A percentile compares a stretch with the other conserved stretches of the same genome.
Conservation (phyloP, 2,329 filamentous ascomycete species). For the Aspergillus piperis region DNA sequence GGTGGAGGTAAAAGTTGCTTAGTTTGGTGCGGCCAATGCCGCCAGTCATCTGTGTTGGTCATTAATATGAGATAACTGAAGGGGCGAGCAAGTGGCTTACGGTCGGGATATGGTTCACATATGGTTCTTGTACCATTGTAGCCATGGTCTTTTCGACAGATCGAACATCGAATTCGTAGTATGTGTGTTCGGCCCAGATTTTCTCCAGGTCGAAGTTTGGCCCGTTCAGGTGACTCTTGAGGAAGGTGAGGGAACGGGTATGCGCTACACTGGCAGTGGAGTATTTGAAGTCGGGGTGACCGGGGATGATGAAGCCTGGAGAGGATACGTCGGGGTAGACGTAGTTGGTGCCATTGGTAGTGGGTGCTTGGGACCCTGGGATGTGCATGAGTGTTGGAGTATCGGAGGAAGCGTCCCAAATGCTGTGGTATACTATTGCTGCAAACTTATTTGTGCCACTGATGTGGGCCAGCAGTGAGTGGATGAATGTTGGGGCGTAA, state of each 20-base stretch:
- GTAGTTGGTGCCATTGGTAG: constrained; percentile 28
- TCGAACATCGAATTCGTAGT: constrained; percentile 68
- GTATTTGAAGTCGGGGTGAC: constrained; percentile 54
- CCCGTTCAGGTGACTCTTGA: constrained; percentile 64
- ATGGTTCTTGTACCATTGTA: constrained; percentile 79
- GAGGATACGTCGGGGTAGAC: constrained; percentile 50
- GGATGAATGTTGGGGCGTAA: constrained; percentile 21
- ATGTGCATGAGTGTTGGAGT: constrained; percentile 21
- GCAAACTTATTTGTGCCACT: constrained; percentile 3
- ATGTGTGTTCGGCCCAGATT: constrained; percentile 78
- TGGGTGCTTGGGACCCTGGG: background rate
- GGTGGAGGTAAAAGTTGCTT: constrained; percentile 68
- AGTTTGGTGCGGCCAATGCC: constrained; percentile 67
- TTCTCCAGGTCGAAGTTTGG: constrained; percentile 73
- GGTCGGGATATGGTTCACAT: constrained; percentile 76
- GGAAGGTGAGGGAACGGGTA: constrained; percentile 64
- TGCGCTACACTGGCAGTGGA: constrained; percentile 63
- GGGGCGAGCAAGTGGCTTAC: constrained; percentile 39
- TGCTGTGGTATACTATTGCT: constrained; percentile 23
- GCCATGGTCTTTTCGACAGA: constrained; percentile 72
- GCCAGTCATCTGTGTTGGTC: constrained; percentile 51
- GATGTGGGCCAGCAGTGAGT: constrained; percentile 11
- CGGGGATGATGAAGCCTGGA: constrained; percentile 53
- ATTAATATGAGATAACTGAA: background rate
- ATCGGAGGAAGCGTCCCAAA: constrained; percentile 13